These are phyloP conservation scores for Heterobasidion annosum DNA, from an alignment of 1,284 basidiomycete genomes.

Conservation along the genomic window DNA sequence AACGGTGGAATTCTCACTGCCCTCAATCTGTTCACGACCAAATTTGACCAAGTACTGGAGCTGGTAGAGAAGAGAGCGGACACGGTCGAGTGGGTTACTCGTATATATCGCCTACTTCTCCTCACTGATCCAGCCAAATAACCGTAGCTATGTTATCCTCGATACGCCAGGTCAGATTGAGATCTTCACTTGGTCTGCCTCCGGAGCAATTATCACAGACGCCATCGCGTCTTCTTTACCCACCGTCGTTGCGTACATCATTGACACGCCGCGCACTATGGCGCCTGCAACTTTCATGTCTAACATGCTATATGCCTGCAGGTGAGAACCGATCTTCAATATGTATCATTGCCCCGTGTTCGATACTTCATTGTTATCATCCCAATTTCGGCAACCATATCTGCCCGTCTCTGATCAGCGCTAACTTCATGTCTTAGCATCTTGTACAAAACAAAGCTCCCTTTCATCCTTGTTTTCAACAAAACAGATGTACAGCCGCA, in stretches of 20 bases:
- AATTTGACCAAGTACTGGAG: constrained; percentile 95
- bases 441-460: constrained; percentile 95
- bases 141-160: constrained; percentile 77
- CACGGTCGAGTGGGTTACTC: constrained; percentile 70
- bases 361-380: too few relatives aligned
- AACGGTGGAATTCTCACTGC: constrained; percentile 98
- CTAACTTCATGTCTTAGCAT: constrained; percentile 47
- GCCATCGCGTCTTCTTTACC: constrained; percentile 92
- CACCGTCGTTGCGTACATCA: constrained; percentile 92
- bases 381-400: too few relatives aligned
- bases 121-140: too few relatives aligned
- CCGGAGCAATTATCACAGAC: constrained; percentile 97
- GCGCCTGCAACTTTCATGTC: constrained; percentile 99
- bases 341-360: too few relatives aligned
- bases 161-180: constrained; percentile 99
- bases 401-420: background rate
- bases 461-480: constrained; percentile 98
- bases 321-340: constrained; percentile 36
- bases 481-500: constrained; percentile 91
- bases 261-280: constrained; percentile 93
- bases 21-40: constrained; percentile 97
- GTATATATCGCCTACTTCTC: background rate
- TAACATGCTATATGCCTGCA: constrained; percentile 99
- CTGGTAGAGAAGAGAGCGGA: constrained; percentile 89
- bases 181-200: constrained; percentile 99